Evolutionary conservation across 208 protist genomes (phyloP).

Genomic region (Jaenimonas drosophilae): DNA sequence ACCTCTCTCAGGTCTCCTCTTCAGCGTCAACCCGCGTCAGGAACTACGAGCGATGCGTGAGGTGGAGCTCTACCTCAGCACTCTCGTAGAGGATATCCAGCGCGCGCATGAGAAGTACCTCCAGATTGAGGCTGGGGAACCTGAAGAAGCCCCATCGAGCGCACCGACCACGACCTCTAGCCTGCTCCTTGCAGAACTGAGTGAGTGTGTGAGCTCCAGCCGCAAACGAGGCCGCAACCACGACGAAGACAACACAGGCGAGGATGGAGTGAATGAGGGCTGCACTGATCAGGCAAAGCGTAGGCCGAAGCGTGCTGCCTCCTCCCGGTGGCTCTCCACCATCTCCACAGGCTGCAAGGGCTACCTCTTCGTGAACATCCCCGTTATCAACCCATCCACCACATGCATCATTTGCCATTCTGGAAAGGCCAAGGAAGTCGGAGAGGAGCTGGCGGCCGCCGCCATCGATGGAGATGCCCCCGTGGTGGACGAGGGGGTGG

Average conservation of each 20-base stretch:
- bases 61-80: conserved; percentile 51
- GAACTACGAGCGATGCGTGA: conserved; percentile 56
- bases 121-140: background rate
- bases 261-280: conserved; percentile 2
- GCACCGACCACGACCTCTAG: conserved; percentile 1
- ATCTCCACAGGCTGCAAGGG: conserved; percentile 15
- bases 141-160: background rate
- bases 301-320: background rate
- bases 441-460: background rate
- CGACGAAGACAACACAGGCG: conserved; percentile 3
- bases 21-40: conserved; percentile 65
- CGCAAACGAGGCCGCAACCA: conserved; percentile 8
- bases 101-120: conserved; percentile 6
- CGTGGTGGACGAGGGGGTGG: background rate
- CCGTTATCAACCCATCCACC: conserved; percentile 2
- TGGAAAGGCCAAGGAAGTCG: background rate
- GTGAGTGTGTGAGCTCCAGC: conserved; percentile 6
- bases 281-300: too few relatives aligned
- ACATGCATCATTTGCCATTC: conserved; percentile 7
- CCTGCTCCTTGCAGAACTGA: conserved; percentile 20
- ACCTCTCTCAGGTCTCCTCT: conserved; percentile 43
- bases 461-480: background rate
- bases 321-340: conserved; percentile 1
- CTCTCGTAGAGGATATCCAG: conserved; percentile 44
- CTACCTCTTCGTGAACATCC: conserved; percentile 13